Evolutionary conservation across 1,284 basidiomycete species (phyloP).

Genomic region (Phenoliferia sp.): DNA sequence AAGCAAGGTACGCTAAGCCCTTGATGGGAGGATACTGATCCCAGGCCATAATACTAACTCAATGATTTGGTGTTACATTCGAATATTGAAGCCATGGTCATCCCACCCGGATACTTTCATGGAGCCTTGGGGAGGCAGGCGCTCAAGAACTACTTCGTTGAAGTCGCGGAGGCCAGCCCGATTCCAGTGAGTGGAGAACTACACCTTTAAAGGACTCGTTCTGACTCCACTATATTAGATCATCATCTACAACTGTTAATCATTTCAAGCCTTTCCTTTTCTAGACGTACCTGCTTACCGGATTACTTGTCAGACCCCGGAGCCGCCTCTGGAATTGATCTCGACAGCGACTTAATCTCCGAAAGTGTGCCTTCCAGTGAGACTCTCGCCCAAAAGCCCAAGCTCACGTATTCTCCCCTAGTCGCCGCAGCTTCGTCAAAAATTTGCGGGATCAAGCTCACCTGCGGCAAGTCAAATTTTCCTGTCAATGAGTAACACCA

Average conservation of each 20-base stretch:
- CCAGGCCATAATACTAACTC: no score
- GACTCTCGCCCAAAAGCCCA: background rate
- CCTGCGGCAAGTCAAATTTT: no score
- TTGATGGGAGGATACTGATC: no score
- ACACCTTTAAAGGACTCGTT: background rate
- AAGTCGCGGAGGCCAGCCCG: slow-evolving; percentile 75
- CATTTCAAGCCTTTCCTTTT: no score
- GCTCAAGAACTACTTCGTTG: slow-evolving; percentile 45
- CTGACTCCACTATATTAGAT: background rate
- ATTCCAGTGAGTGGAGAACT: slow-evolving; percentile 68
- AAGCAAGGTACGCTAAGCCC: no score
- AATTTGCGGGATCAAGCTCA: slow-evolving; percentile 30
- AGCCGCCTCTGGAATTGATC: slow-evolving; percentile 72
- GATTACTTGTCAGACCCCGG: slow-evolving; percentile 47
- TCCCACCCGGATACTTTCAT: slow-evolving; percentile 46
- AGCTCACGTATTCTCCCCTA: background rate
- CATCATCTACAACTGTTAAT: slow-evolving; percentile 79
- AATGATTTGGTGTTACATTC: no score
- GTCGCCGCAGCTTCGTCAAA: slow-evolving; percentile 17
- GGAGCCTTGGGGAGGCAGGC: slow-evolving; percentile 47
- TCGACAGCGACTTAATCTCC: slow-evolving; percentile 74
- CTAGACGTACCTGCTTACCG: background rate
- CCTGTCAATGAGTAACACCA: no score
- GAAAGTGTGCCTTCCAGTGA: slow-evolving; percentile 34
- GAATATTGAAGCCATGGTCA: slow-evolving; percentile 64